These are phyloP conservation scores for Coemansia sp. DNA, from an alignment of 192 early-diverging fungal genomes.

Conservation along the genomic window DNA sequence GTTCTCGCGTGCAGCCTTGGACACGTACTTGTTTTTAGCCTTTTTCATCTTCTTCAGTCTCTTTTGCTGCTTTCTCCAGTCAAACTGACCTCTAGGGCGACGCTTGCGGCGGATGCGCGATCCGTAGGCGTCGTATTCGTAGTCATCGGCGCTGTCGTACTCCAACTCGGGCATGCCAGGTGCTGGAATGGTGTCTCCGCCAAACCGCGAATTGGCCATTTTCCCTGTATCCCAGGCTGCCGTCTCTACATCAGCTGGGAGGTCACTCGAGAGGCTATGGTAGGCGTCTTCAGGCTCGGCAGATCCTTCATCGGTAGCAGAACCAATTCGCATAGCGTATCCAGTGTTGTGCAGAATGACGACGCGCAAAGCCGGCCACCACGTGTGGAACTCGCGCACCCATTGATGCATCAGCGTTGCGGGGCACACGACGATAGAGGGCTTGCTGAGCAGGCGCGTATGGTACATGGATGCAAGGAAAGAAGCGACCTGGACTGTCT, in stretches of 20 bases:
- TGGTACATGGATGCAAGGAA: constrained; percentile 78
- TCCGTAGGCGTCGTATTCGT: constrained; percentile 48
- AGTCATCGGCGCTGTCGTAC: constrained; percentile 43
- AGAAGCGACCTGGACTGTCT: constrained; percentile 86
- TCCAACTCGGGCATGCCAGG: background rate
- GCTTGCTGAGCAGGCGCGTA: constrained; percentile 60
- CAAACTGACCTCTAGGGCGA: constrained; percentile 34
- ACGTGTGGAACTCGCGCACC: constrained; percentile 77
- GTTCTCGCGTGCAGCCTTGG: constrained; percentile 13
- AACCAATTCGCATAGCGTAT: constrained; percentile 55
- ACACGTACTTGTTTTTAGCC: background rate
- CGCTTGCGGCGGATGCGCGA: constrained; percentile 44
- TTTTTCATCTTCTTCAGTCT: constrained; percentile 7
- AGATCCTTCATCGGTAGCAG: background rate
- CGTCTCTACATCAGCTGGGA: background rate
- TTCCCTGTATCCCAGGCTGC: constrained; percentile 12
- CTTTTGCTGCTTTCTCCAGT: constrained; percentile 32
- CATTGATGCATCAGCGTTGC: constrained; percentile 79
- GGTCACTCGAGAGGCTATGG: constrained; percentile 1
- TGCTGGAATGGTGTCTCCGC: background rate
- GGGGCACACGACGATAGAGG: constrained; percentile 66
- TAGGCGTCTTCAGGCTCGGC: background rate
- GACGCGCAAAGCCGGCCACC: constrained; percentile 86
- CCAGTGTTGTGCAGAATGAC: constrained; percentile 86
- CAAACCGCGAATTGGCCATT: constrained; percentile 8